Base-by-base conservation (phyloP, 2,329 filamentous ascomycete genomes). In the Cordyceps tenuipes region DNA sequence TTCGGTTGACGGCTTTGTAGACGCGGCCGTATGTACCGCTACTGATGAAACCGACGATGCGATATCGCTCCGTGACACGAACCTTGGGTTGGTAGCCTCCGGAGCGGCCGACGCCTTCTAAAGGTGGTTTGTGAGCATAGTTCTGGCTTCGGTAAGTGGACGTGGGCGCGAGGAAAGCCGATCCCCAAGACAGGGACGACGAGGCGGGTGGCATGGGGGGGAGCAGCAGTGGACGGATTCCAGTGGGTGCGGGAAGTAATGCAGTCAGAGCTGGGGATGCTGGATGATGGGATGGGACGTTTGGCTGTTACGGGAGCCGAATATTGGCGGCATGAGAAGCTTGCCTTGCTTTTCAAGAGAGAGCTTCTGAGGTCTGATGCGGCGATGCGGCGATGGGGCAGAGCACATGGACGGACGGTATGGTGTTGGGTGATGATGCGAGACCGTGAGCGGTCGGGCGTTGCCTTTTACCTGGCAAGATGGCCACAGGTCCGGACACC, bases 11-110 rank as follows among this genome's bases (percentile, higher is more conserved):
- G 19, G 94, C 94, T 72, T 99, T 99, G 83, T 97, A 99, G 8
- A 99, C 94, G 36, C 94, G 88, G 41, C 94, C 94, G 82, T 99
- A 99, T 17, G 94, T 99, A 51, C 94, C 94, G 67, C 91, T 96
- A 71, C 91, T 96, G 68, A 99, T 99, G 79, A 99, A 99, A 48
- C 94, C 94, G 60, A 99, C 88, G 68, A 99, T 94, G 68, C 94
- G 91, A 76, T 97, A 99, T 66, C 89, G 88, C 74, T 97, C 93
- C 62, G 88, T 88, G 61, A 97, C 91, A 63, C 90, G 87, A 64
- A 94, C 89, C 74, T 96, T 96, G 71, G 84, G 84, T 70, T 85
- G 83, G 70, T 88, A 88, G 15, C 76, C 75, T 13, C 79, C 69
- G 43, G 77, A 77, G 62, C 80, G 76, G 67, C 84, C 82, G 58